Base-by-base conservation (phyloP, 345 rosid species). In the Mallotus nudiflorus region DNA sequence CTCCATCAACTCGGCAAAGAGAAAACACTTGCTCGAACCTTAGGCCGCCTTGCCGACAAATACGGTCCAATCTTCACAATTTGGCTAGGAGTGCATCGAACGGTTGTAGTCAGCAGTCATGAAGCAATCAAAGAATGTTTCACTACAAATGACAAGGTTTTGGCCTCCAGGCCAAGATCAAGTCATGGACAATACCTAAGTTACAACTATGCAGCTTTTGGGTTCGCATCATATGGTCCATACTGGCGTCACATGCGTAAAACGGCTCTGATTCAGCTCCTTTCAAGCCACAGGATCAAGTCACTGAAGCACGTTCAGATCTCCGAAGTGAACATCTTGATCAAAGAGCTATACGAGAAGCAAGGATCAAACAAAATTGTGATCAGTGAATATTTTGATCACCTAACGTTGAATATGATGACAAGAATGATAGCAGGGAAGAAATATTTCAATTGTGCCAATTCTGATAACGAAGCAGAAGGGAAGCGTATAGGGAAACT, bases 401-500 rank as follows among this genome's bases (percentile, higher is more conserved):
- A 44, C 44, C 4, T 76, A 14, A 62, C 65, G 22, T 22, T 71
- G 13, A 71, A 76, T 46, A 60, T 35, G 68, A 71, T 76, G 16
- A 76, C 69, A 3, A 66, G 59, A 65, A 65, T 76, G 72, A 76
- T 76, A 31, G 76, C 75, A 0, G 75, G 80, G n/a, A 76, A 76
- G 50, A 76, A 52, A 49, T 76, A 71, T 37, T 66, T 76, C 25
- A 44, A 35, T 13, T 40, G 37, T 45, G 15, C 16, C 0, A 10
- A 15, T 48, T 39, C 58, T 39, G 68, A 44, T 24, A 54, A 46
- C 0, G 40, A 71, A 51, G 61, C 33, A 29, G 80, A 78, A 66
- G 80, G 80, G 63, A 65, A 25, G 33, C 57, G 79, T 15, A 72
- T 75, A 0, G 56, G 71, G 9, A 46, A 66, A 39, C 67, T 82